A percentile compares a stretch with the other conserved stretches of the same genome.
Conservation (phyloP, 371 early-diverging fungal genomes). For the Fennellomyces sp. region DNA sequence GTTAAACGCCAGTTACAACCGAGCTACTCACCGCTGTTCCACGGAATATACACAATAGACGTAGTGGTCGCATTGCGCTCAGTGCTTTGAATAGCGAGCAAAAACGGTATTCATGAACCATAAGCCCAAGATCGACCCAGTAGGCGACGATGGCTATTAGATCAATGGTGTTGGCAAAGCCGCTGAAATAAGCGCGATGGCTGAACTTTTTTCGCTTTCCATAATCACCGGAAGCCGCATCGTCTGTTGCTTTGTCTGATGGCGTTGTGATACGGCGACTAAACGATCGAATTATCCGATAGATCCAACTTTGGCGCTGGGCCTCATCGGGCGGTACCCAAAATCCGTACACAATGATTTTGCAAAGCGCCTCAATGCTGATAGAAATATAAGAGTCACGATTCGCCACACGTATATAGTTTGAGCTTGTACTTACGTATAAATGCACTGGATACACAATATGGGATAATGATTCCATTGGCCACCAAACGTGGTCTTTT, state of each 20-base stretch:
- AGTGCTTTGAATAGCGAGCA: slow-evolving; percentile 59
- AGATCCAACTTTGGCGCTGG: not conserved
- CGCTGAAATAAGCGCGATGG: slow-evolving; percentile 43
- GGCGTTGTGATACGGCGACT: not conserved
- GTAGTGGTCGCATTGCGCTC: slow-evolving; percentile 53
- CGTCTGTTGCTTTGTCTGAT: not conserved
- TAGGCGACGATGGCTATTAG: slow-evolving; percentile 46
- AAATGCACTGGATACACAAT: slow-evolving; percentile 50
- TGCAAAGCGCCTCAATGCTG: slow-evolving; percentile 32
- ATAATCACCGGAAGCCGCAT: not conserved
- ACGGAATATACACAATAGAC: slow-evolving; percentile 48
- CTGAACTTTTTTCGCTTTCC: not conserved
- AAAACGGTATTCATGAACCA: slow-evolving; percentile 43
- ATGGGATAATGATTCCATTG: slow-evolving; percentile 57
- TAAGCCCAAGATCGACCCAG: slow-evolving; percentile 57
- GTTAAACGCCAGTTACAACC: not conserved
- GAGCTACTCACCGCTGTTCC: slow-evolving; percentile 56
- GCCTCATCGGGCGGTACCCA: slow-evolving; percentile 27
- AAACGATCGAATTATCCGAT: not conserved
- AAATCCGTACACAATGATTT: slow-evolving; percentile 55
- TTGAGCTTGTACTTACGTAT: slow-evolving; percentile 36
- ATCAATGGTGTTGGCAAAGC: slow-evolving; percentile 54
- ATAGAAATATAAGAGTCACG: not conserved
- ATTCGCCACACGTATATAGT: not conserved
- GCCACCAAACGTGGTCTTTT: slow-evolving; percentile 49